Base-by-base conservation (phyloP, 331 rosid species). In the Malus hybrid region DNA sequence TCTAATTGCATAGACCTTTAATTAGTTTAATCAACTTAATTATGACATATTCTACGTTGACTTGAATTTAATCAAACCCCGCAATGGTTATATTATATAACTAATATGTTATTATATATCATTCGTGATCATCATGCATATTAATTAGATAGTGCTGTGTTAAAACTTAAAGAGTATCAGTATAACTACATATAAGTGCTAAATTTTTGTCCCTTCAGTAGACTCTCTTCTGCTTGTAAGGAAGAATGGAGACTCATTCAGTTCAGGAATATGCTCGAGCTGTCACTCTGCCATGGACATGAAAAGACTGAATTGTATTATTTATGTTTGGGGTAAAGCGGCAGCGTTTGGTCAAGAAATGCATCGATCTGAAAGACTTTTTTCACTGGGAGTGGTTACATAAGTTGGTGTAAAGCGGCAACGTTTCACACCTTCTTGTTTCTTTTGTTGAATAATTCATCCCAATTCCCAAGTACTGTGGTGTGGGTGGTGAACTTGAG, bases 401-500 rank as follows among this genome's bases (percentile, higher is more conserved):
- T 70, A 39, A 70, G 71, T 77, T 79, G 81, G 83, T 71, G 83
- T 74, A 84, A 68, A 82, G 66, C 66, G 50, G 82, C 69, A 73
- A 70, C 39, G 69, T 82, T 77, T 77, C 80, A 69, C 75, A 74
- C 81, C 82, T 77, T 78, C 16, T 82, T 77, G 73, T 75, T 77
- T 13, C 65, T 36, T 36, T 36, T 20, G 60, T 29, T 72, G 42
- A 44, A 68, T 67, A 32, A 54, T 76, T 33, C 34, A 33, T 10
- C 12, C 44, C 18, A n/a, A 8, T 22, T 10, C 20, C 18, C 7
- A 67, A 18, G 13, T n/a, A 22, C 19, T 39, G 16, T 67, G 71
- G 22, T 29, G 54, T 11, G 66, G 61, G 65, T 27, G 24, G 75
- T 20, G 76, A 39, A 57, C 27, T 59, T 24, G 36, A 59, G 67